Base-by-base conservation (phyloP, 2,329 filamentous ascomycete genomes). In the Lizonia empirigonia region DNA sequence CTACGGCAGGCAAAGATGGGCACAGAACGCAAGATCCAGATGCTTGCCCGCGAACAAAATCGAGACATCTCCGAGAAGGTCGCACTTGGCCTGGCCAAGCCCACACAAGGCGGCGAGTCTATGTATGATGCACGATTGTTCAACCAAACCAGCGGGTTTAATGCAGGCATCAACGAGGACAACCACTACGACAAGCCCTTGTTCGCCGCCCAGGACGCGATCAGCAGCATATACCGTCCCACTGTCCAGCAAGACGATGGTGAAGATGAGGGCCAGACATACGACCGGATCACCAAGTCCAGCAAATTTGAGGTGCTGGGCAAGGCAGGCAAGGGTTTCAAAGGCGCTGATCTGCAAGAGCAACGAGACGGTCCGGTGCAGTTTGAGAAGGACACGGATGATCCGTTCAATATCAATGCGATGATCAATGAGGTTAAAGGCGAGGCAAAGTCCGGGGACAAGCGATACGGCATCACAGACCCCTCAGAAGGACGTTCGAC, bases 41-140 rank as follows among this genome's bases (percentile, higher is more conserved):
- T 95, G 76, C 88, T 97, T 82, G 93, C 93, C 0, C 85, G 92
- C 19, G 93, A 97, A 73, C 93, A 97, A 72, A 92, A 96, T 71
- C 90, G 94, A 62, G 94, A 99, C 73, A 96, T 99, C 40, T 94
- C 90, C 1, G 94, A 99, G 71, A 97, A 97, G 78, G 90, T 99
- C 26, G 94, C 94, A 1, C 82, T 99, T 5, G 94, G 94, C 3
- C 77, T 97, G 39, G 94, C 94, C 5, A 99, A 97, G 74, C 94
- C 94, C 2, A 97, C 94, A 4, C 89, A 94, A 70, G 89, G 87
- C 41, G 88, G 88, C 47, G 94, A 99, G 73, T 87, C 89, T 19
- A 97, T 97, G 94, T 99, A 95, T 77, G 94, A 99, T 76, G 95
- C 91, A 2, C 83, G 94, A 32, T 77, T 99, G 23, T 99, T 99